A percentile compares a stretch with the other conserved stretches of the same genome.
phyloP scores from a whole-genome alignment of 2,329 filamentous ascomycete species.

The Aspergillus sp. region DNA sequence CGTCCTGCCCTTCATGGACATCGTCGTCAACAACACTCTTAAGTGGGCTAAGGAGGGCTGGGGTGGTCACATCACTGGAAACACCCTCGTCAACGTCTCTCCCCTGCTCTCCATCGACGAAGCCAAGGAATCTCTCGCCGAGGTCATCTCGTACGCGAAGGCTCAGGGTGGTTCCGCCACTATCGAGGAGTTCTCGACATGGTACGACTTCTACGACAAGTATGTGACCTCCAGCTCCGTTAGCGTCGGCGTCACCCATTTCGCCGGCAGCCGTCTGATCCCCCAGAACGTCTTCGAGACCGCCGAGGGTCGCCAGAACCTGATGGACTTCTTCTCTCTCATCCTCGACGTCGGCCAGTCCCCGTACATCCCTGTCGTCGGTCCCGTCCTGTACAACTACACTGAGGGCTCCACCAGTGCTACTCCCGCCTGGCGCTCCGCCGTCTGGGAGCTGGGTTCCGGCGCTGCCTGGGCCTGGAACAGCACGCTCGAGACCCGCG shows the following conservation, averaged over 20 bases:
- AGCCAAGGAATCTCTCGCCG: slow-evolving; percentile 13
- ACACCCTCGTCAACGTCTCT: slow-evolving; percentile 16
- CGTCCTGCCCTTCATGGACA: slow-evolving; percentile 20
- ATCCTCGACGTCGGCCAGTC: slow-evolving; percentile 5
- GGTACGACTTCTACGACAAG: slow-evolving; percentile 18
- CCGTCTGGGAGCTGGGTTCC: slow-evolving; percentile 16
- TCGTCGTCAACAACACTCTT: slow-evolving; percentile 20
- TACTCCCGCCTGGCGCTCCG: slow-evolving; percentile 20
- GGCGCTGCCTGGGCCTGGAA: slow-evolving; percentile 15
- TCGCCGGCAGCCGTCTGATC: slow-evolving; percentile 20
- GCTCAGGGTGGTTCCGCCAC: slow-evolving; percentile 13
- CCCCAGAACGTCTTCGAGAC: slow-evolving; percentile 16
- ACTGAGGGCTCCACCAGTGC: slow-evolving; percentile 12
- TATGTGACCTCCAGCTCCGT: slow-evolving; percentile 17
- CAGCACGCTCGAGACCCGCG: slow-evolving; percentile 11
- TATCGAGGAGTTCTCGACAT: slow-evolving; percentile 17
- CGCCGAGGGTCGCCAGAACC: slow-evolving; percentile 10
- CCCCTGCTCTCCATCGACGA: slow-evolving; percentile 13
- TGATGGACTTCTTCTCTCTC: slow-evolving; percentile 11
- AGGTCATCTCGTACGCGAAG: slow-evolving; percentile 11
- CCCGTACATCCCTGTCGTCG: slow-evolving; percentile 16
- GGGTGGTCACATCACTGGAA: slow-evolving; percentile 21
- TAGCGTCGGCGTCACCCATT: slow-evolving; percentile 15
- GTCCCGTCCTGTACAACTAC: slow-evolving; percentile 16
- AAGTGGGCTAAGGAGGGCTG: slow-evolving; percentile 23